Base-by-base conservation (phyloP, 768 basidiomycete species). In the Scleroderma citrinum region DNA sequence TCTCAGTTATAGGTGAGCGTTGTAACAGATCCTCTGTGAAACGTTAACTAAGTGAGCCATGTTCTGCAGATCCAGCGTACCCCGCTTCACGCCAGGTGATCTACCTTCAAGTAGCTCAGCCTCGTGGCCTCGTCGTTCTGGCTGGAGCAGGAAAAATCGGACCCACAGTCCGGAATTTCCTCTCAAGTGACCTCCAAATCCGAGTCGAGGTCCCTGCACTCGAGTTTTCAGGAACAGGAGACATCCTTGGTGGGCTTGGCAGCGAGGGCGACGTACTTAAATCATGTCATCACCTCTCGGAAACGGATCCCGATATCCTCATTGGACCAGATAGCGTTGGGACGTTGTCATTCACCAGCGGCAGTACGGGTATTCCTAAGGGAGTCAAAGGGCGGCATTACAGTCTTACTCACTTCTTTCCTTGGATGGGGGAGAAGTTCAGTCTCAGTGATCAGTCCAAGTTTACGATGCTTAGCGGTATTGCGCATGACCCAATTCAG, bases 401-500 rank as follows among this genome's bases (percentile, higher is more conserved):
- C 69, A 92, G 88, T 56, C 71, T 99, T 56, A 99, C 96, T 0
- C 96, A 98, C 65, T 99, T 98, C 77, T 98, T 98, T 80, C 94
- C 94, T 2, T 99, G 96, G 96, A 98, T 99, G 96, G 86, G 87
- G 19, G 71, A 91, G 62, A 71, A 83, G 26, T 99, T 98, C 63
- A 83, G 78, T 2, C 69, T 99, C 42, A 71, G 74, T 32, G 74
- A 82, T 50, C 68, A 74, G 26, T 91, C 88, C 53, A 90, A 82
- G 67, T 99, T 96, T 61, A 98, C 96, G 0, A 98, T 99, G 96
- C 78, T 99, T 26, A 94, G 92, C 58, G 96, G 96, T 17, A 99
- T 99, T 47, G 96, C 96, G 12, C 96, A 99, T 61, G 96, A 99
- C 69, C 96, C 96, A 10, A 96, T 99, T 56, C 96, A 99, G 64